phyloP scores from a whole-genome alignment of 2,329 filamentous ascomycete species.

The Blastomyces gilchristii region DNA sequence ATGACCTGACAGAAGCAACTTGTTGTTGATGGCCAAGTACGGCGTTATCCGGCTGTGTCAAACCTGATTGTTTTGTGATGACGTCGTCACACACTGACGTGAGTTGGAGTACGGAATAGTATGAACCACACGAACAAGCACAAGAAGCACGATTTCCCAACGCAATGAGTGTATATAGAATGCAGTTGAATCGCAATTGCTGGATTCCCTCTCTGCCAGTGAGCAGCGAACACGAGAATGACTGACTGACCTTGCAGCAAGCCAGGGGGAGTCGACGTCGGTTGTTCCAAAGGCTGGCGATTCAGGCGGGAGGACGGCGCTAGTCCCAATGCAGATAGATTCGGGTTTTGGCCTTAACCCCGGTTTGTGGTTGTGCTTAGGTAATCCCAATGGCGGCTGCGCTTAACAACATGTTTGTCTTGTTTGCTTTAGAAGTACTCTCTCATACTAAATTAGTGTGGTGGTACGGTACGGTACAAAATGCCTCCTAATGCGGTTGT shows the following conservation, averaged over 20 bases:
- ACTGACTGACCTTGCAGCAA: background rate
- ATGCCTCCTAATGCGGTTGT: too few species aligned
- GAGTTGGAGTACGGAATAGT: too few species aligned
- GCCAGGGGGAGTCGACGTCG: background rate
- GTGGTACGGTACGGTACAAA: too few species aligned
- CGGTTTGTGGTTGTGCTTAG: background rate
- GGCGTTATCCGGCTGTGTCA: background rate
- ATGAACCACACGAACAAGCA: background rate
- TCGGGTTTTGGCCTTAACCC: background rate
- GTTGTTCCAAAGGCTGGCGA: background rate
- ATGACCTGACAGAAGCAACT: background rate
- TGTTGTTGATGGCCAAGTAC: background rate
- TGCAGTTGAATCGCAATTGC: background rate
- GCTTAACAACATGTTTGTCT: background rate
- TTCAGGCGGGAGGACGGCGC: background rate
- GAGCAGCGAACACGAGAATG: background rate
- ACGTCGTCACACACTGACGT: background rate
- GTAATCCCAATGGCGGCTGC: background rate
- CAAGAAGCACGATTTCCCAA: background rate
- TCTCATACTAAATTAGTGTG: too few species aligned
- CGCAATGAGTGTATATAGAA: background rate
- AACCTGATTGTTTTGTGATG: background rate
- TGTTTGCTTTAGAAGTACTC: too few species aligned
- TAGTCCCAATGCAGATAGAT: background rate
- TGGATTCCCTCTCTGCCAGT: background rate